A percentile compares a stretch with the other conserved stretches of the same genome.
Evolutionary conservation across 1,139 yeast species (phyloP).

Genomic region (Wickerhamomyces sp.): DNA sequence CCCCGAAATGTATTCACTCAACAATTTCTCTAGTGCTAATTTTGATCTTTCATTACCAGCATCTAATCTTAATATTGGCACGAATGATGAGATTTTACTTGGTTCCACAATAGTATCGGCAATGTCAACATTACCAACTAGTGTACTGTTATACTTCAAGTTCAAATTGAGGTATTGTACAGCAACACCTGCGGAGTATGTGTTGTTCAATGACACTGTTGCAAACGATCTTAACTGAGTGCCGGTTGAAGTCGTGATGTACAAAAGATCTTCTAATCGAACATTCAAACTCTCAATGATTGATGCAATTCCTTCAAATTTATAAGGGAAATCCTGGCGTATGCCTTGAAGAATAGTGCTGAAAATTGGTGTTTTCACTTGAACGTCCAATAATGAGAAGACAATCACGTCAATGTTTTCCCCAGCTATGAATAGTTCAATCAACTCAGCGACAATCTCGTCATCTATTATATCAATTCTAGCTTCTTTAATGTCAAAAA

Average conservation of each 20-base stretch:
- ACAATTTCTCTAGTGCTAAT: conserved; percentile 20
- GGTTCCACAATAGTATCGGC: conserved; percentile 25
- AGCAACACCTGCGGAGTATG: conserved; percentile 27
- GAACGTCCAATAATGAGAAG: conserved; percentile 17
- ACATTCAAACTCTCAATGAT: conserved; percentile 23
- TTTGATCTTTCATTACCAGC: conserved; percentile 6
- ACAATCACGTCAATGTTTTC: neutral
- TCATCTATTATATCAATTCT: conserved; percentile 9
- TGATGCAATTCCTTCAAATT: conserved; percentile 7
- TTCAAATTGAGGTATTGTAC: conserved; percentile 17
- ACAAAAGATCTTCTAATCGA: conserved; percentile 24
- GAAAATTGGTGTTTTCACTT: conserved; percentile 24
- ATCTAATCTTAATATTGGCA: conserved; percentile 13
- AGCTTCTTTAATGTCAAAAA: conserved; percentile 8
- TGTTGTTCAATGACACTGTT: conserved; percentile 36
- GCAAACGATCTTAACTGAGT: conserved; percentile 20
- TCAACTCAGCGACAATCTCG: neutral
- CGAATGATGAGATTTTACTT: conserved; percentile 16
- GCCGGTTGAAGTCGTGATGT: conserved; percentile 24
- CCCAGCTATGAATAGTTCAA: conserved; percentile 2
- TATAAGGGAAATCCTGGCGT: conserved; percentile 8
- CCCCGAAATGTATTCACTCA: conserved; percentile 30
- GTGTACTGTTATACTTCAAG: conserved; percentile 7
- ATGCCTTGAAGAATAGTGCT: conserved; percentile 22
- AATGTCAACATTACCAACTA: conserved; percentile 27